Conservation (phyloP, 805 yeast species). For the Candida cerambycidarum region DNA sequence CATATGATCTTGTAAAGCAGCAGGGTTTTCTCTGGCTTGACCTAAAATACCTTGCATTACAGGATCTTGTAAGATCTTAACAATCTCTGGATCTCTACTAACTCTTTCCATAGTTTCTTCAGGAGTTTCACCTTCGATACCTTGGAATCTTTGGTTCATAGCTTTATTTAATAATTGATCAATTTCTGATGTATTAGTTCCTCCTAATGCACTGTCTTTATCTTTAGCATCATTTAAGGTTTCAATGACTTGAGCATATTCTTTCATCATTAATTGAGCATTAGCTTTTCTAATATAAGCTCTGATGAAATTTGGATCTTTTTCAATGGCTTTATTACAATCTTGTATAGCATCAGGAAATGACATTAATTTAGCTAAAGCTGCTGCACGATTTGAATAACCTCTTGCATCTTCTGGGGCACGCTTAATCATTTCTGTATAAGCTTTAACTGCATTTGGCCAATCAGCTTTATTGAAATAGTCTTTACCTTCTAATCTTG, state of each 20-base stretch:
- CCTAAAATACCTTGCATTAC: slow-evolving; percentile 92
- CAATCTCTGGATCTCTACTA: slow-evolving; percentile 91
- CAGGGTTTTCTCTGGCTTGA: slow-evolving; percentile 94
- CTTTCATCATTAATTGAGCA: slow-evolving; percentile 88
- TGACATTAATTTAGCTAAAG: slow-evolving; percentile 88
- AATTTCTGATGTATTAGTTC: slow-evolving; percentile 69
- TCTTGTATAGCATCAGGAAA: slow-evolving; percentile 96
- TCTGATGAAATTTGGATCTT: slow-evolving; percentile 86
- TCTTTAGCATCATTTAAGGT: slow-evolving; percentile 78
- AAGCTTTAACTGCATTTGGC: slow-evolving; percentile 94
- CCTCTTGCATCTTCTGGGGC: slow-evolving; percentile 98
- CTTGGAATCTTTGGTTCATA: slow-evolving; percentile 71
- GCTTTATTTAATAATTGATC: slow-evolving; percentile 82
- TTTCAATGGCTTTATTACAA: slow-evolving; percentile 84
- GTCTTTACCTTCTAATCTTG: slow-evolving; percentile 89
- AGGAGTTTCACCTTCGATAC: slow-evolving; percentile 84
- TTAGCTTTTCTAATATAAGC: slow-evolving; percentile 97
- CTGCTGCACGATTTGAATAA: slow-evolving; percentile 97
- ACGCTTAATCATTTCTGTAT: slow-evolving; percentile 93
- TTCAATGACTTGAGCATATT: slow-evolving; percentile 76
- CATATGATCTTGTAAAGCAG: slow-evolving; percentile 97
- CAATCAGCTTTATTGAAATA: slow-evolving; percentile 87
- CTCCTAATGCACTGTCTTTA: slow-evolving; percentile 64
- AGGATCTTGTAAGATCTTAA: slow-evolving; percentile 85
- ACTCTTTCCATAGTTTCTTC: slow-evolving; percentile 93